Percentiles rank a stretch among this genome's conserved stretches.
phyloP scores from a whole-genome alignment of 352 stramenopile species.

The Globisporangium alternatum region DNA sequence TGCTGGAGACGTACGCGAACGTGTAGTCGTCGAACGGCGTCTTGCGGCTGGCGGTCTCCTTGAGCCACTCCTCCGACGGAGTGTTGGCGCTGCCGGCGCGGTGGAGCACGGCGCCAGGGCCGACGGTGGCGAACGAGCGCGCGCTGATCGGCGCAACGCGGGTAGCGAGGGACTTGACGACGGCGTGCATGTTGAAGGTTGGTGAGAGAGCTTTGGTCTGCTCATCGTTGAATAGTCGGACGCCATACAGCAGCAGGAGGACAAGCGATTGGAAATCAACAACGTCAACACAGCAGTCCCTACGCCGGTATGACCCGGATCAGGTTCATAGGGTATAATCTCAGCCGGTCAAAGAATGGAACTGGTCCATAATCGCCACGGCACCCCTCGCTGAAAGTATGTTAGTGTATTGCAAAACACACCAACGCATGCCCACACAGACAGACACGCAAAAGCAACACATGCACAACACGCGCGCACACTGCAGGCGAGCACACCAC shows the following conservation, averaged over 20 bases:
- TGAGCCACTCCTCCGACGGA: constrained; percentile 47
- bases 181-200: constrained; percentile 30
- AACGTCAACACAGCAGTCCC: constrained; percentile 55
- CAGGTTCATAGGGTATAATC: constrained; percentile 70
- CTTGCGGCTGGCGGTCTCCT: constrained; percentile 36
- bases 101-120: constrained; percentile 39
- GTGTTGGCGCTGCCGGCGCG: constrained; percentile 38
- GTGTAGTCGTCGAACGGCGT: constrained; percentile 57
- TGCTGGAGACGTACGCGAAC: constrained; percentile 42
- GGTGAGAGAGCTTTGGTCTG: constrained; percentile 3
- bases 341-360: constrained; percentile 51
- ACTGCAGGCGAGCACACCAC: neutral
- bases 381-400: constrained; percentile 53
- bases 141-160: constrained; percentile 16
- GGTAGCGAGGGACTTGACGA: constrained; percentile 34
- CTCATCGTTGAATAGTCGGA: neutral
- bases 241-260: neutral
- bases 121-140: constrained; percentile 48
- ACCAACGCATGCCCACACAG: neutral
- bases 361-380: constrained; percentile 43
- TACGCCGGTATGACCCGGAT: constrained; percentile 64
- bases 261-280: constrained; percentile 16
- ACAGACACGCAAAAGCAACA: neutral
- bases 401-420: constrained; percentile 27
- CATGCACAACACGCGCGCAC: neutral